Conservation (phyloP, 768 basidiomycete genomes). For the Dentipellis sp. region DNA sequence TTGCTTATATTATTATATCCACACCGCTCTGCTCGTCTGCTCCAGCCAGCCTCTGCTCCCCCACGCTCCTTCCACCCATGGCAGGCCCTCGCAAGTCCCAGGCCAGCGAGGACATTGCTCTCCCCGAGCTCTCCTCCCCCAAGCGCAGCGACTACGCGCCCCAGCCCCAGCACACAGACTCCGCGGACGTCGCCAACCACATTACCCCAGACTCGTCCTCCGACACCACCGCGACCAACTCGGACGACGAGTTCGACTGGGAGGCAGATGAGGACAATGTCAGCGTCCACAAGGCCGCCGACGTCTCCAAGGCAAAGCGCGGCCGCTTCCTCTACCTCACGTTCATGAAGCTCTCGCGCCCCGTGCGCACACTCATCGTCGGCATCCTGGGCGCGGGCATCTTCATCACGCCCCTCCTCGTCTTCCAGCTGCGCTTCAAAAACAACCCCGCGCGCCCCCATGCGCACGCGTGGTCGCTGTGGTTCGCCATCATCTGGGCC, state of each 20-base stretch:
- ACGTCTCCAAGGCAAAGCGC: conserved; percentile 41
- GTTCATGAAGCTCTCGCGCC: conserved; percentile 58
- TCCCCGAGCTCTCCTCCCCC: neutral
- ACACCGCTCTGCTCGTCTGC: too few relatives aligned
- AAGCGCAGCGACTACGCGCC: too few relatives aligned
- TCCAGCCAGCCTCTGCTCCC: too few relatives aligned
- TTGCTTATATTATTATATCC: too few relatives aligned
- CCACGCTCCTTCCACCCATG: too few relatives aligned
- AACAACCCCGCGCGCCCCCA: conserved; percentile 38
- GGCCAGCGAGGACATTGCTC: neutral
- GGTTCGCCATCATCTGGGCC: conserved; percentile 62
- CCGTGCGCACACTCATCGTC: conserved; percentile 49
- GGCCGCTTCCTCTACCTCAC: conserved; percentile 52
- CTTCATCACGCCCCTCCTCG: conserved; percentile 60
- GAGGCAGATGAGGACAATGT: conserved; percentile 46
- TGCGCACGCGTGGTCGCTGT: conserved; percentile 58
- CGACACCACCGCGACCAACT: conserved; percentile 1
- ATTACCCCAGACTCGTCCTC: neutral
- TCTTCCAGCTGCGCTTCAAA: conserved; percentile 55
- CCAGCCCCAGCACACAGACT: neutral
- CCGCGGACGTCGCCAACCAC: neutral
- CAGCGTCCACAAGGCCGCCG: conserved; percentile 15
- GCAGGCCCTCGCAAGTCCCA: too few relatives aligned
- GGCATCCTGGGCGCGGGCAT: conserved; percentile 52
- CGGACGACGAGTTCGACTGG: conserved; percentile 63